Conservation (phyloP, 2,329 filamentous ascomycete species). For the Lachnellula hyalina region DNA sequence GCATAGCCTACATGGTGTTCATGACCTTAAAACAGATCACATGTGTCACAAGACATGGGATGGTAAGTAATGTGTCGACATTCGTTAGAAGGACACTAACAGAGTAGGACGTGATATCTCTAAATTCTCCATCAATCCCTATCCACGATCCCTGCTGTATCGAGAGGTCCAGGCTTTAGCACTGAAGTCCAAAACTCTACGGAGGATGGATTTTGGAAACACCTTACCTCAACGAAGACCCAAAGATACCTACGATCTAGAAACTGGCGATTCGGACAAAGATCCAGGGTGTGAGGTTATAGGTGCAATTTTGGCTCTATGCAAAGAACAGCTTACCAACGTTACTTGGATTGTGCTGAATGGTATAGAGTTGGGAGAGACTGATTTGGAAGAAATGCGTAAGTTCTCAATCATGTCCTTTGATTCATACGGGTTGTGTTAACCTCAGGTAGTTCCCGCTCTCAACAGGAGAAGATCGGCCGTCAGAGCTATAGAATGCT, state of each 20-base stretch:
- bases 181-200: slow-evolving; percentile 57
- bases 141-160: slow-evolving; percentile 49
- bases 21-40: slow-evolving; percentile 55
- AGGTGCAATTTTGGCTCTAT: slow-evolving; percentile 63
- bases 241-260: slow-evolving; percentile 37
- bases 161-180: slow-evolving; percentile 65
- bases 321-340: slow-evolving; percentile 60
- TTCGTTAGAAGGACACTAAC: slow-evolving; percentile 41
- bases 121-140: slow-evolving; percentile 29
- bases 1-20: slow-evolving; percentile 57
- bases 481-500: slow-evolving; percentile 62
- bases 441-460: slow-evolving; percentile 50
- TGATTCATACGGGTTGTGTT: neutral
- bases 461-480: slow-evolving; percentile 60
- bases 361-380: slow-evolving; percentile 64
- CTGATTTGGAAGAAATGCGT: slow-evolving; percentile 54
- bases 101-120: slow-evolving; percentile 12
- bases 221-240: slow-evolving; percentile 51
- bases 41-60: slow-evolving; percentile 57
- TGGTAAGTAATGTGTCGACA: slow-evolving; percentile 45
- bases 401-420: neutral
- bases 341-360: slow-evolving; percentile 67
- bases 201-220: slow-evolving; percentile 60
- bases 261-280: slow-evolving; percentile 41
- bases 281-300: slow-evolving; percentile 65